These are phyloP conservation scores for Ashbya aceris DNA, from an alignment of 1,139 yeast genomes.

Conservation along the genomic window DNA sequence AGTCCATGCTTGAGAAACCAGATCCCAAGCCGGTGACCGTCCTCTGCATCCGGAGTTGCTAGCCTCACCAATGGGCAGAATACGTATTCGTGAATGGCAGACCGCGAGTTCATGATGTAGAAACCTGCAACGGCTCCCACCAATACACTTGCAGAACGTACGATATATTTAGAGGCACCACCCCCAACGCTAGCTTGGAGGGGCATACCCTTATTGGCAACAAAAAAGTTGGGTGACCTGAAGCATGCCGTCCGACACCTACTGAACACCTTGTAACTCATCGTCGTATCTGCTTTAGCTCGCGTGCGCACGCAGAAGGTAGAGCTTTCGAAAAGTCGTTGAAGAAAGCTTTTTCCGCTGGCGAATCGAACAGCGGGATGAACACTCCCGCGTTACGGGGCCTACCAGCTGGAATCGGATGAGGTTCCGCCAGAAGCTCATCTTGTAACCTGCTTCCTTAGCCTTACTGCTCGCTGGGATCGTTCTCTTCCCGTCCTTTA, in stretches of 20 bases:
- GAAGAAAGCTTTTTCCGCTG: no score
- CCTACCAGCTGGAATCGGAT: no score
- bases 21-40: constrained; percentile 73
- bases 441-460: no score
- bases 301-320: no score
- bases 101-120: constrained; percentile 64
- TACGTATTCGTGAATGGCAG: constrained; percentile 73
- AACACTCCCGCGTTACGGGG: no score
- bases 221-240: constrained; percentile 6
- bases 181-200: constrained; percentile 19
- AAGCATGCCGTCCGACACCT: background rate
- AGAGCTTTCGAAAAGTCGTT: no score
- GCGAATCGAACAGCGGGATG: no score
- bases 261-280: no score
- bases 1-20: constrained; percentile 58
- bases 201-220: constrained; percentile 6
- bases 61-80: constrained; percentile 67
- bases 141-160: constrained; percentile 28
- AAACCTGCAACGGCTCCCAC: constrained; percentile 33
- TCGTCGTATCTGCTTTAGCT: no score
- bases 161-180: constrained; percentile 14
- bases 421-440: no score
- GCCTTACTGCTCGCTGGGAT: no score
- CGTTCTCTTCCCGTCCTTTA: no score
- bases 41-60: constrained; percentile 66